Base-by-base conservation (phyloP, 768 basidiomycete species). In the Dendrothele bispora region DNA sequence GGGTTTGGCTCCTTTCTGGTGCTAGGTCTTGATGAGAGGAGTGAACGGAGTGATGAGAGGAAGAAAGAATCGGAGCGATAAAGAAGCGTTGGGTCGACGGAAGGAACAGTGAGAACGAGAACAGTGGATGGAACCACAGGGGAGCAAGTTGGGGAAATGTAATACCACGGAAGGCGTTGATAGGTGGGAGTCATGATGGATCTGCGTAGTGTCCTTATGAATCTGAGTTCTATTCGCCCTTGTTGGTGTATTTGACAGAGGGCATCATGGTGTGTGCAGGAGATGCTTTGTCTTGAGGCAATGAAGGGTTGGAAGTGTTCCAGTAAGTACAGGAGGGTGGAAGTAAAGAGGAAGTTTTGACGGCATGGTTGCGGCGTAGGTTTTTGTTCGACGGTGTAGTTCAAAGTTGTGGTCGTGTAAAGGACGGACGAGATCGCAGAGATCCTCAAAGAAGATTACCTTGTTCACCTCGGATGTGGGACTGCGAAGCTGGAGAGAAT, bases 371-470 rank as follows among this genome's bases (percentile, higher is more conserved):
- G n/a, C n/a, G n/a, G n/a, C n/a, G n/a, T n/a, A n/a, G n/a, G 22
- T 27, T 51, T 51, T 39, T 51, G 49, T 12, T 24, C 25, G 36
- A 26, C 28, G 17, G 49, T 45, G 26, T 51, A 44, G 6, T 51
- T n/a, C n/a, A n/a, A n/a, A n/a, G n/a, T n/a, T n/a, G n/a, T n/a
- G n/a, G n/a, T n/a, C 57, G 43, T 72, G 73, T 4, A 73, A 58
- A 1, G 70, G 68, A 30, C 59, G 58, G n/a, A 71, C 64, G 4
- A 70, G 57, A 20, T 55, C 52, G 43, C 69, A 74, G 7, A 74
- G 55, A 44, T 73, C 73, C 50, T 72, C 65, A 46, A 69, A 72
- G 43, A 65, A 72, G 27, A 72, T 71, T 0, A n/a, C 68, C 68
- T 29, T 60, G 56, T 51, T 70, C 72, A 5, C n/a, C n/a, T n/a